Evolutionary conservation across 78 protist genomes (phyloP), one percentile per base, ranked within the genome.

Genomic region (Dictyostelium discoideum): DNA sequence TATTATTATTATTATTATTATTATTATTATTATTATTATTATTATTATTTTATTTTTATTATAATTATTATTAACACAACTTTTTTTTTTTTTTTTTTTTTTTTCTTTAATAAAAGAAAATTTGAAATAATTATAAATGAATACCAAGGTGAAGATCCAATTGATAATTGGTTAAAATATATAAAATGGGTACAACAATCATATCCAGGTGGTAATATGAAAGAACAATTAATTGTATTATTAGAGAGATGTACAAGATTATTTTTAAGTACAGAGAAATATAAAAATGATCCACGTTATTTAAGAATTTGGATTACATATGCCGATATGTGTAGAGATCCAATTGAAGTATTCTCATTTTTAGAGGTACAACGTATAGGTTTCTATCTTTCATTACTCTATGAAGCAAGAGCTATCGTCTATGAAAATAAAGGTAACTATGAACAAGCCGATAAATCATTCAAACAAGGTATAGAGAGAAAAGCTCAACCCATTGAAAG

Each of bases 271-370:
- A 24, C 24, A 0, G 96, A 93, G 13, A 73, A 86, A 20, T 93
- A 93, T 46, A 93, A 65, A 44, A 93, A 93, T 22, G 93, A 93
- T 60, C 84, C 46, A 26, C 29, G 96, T 14, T 93, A 93, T 84
- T 10, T 93, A 42, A 46, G 86, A 67, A 32, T 93, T 57, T 93
- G 96, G 96, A 85, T 93, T 40, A 80, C 87, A 7, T 93, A 93
- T 86, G 96, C 96, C 2, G 96, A 93, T 46, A 84, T 85, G 93
- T 93, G 96, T 32, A 67, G 94, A 65, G 96, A 93, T 60, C 96
- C 96, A 32, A 40, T 93, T 10, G 96, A 85, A 11, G 78, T 93
- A 16, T 93, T 93, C n/a, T 16, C 83, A 74, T 93, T 84, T 44
- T 57, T 93, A 20, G 94, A 93, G 40, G 78, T 44, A 37, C 60